These are phyloP conservation scores for Inonotus hispidus DNA, from an alignment of 1,284 basidiomycete genomes.

Conservation along the genomic window DNA sequence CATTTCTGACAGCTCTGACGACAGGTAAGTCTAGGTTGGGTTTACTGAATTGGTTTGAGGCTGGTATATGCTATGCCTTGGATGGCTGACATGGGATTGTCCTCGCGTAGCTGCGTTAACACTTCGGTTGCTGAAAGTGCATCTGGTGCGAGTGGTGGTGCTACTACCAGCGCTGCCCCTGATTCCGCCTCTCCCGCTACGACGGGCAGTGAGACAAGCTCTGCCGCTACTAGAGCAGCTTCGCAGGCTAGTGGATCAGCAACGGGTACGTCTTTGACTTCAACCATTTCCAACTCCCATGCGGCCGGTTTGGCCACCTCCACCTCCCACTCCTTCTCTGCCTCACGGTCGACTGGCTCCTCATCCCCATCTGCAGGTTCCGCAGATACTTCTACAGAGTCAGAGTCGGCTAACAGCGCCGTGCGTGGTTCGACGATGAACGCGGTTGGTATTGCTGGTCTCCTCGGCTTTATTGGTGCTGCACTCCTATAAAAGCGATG, in stretches of 20 bases:
- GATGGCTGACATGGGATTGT: background rate
- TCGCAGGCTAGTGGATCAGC: constrained; percentile 16
- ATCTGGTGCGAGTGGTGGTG: background rate
- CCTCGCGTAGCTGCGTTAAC: constrained; percentile 27
- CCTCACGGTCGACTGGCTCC: constrained; percentile 14
- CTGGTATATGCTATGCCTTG: background rate
- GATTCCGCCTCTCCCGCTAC: background rate
- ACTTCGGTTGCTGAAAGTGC: constrained; percentile 20
- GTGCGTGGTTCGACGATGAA: constrained; percentile 25
- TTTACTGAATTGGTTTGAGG: background rate
- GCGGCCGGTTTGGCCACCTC: constrained; percentile 16
- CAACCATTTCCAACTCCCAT: constrained; percentile 19
- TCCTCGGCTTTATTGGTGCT: constrained; percentile 45
- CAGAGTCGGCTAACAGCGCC: constrained; percentile 20
- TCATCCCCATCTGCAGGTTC: constrained; percentile 19
- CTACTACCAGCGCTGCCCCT: background rate
- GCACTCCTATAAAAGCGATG: constrained; percentile 35
- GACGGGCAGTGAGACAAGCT: background rate
- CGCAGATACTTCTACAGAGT: constrained; percentile 9
- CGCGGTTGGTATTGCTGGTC: constrained; percentile 36
- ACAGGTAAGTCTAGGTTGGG: constrained; percentile 29
- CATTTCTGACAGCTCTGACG: constrained; percentile 39
- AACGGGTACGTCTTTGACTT: constrained; percentile 19
- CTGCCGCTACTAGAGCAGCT: background rate
- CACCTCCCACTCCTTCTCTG: constrained; percentile 17